These are phyloP conservation scores for Globisporangium nodosum DNA, from an alignment of 352 stramenopile species.

Conservation along the genomic window DNA sequence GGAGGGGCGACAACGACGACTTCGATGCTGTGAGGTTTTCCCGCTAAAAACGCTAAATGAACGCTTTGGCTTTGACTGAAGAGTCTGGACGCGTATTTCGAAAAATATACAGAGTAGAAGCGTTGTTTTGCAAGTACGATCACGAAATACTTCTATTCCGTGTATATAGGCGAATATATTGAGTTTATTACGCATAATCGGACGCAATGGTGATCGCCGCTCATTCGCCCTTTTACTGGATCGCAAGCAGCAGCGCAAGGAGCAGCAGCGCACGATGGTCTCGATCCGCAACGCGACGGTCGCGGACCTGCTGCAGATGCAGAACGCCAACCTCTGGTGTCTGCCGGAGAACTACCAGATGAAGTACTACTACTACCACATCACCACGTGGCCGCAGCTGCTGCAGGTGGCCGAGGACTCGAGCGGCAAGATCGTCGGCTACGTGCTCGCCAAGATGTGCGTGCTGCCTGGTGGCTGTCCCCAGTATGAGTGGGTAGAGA, in stretches of 20 bases:
- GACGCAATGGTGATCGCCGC: too few species aligned
- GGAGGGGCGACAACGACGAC: not conserved
- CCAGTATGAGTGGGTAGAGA: too few species aligned
- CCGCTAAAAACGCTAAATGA: not conserved
- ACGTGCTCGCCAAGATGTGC: constrained; percentile 99
- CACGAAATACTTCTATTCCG: too few species aligned
- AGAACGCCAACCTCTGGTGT: constrained; percentile 99
- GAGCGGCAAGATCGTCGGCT: constrained; percentile 98
- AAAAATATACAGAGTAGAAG: too few species aligned
- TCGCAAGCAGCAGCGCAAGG: not conserved
- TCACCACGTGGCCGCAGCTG: constrained; percentile 98
- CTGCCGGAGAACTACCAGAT: constrained; percentile 99
- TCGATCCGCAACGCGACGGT: constrained; percentile 94
- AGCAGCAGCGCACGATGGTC: constrained; percentile 69
- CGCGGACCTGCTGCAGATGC: constrained; percentile 97
- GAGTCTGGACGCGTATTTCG: too few species aligned
- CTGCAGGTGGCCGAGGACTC: constrained; percentile 98
- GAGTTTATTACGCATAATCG: too few species aligned
- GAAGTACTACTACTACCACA: constrained; percentile 99
- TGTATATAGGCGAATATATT: too few species aligned
- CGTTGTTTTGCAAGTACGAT: too few species aligned
- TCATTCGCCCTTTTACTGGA: constrained; percentile 1
- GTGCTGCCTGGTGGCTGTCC: constrained; percentile 10
- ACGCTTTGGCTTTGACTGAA: too few species aligned
- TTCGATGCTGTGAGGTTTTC: too few species aligned